Base-by-base conservation (phyloP, 495 filamentous ascomycete genomes). In the Cercophora newfieldiana region DNA sequence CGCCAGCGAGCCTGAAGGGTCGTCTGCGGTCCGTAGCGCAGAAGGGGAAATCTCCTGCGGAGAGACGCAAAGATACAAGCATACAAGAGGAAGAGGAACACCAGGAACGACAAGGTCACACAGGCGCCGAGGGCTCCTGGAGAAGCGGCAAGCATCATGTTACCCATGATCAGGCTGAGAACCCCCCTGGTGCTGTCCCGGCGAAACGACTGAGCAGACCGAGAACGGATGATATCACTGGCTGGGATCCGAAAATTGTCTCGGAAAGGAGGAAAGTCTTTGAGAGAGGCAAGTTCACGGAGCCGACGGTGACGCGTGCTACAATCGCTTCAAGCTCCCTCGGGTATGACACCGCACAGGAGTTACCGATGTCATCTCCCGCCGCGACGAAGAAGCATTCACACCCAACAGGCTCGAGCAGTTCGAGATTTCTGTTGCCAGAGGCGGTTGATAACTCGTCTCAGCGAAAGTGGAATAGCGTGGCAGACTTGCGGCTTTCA, bases 221-320 rank as follows among this genome's bases (percentile, higher is more conserved):
- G 24, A 55, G 47, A 24, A 47, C 26, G 5, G 30, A 61, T 16
- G 61, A 56, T 10, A 48, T 54, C 48, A 26, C 31, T 26, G 69
- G 69, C 21, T 72, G 73, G 68, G 67, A 73, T 64, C 71, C 72
- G 4, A 72, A 66, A 14, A 16, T 66, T 7, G 70, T 79, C 19
- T 67, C 75, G 6, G 73, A 78, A 49, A 69, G 73, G 2, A 74
- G 74, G 64, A 78, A 70, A 58, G 1, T 76, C 28, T 79, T 79
- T 56, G 75, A 81, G 61, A 26, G 60, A 54, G 59, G 54, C 12
- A 18, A 31, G 37, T 29, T 18, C 59, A 57, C 59, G 33, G 24
- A 31, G 22, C 50, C 61, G 19, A 54, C 49, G 2, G 61, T 54
- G 12, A 21, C 61, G 6, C 22, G 55, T 22, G 30, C 31, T 18